Percentiles rank a stretch among this genome's conserved stretches.
These are phyloP conservation scores for Funneliformis mosseae DNA, from an alignment of 192 early-diverging fungal species.

Conservation along the genomic window DNA sequence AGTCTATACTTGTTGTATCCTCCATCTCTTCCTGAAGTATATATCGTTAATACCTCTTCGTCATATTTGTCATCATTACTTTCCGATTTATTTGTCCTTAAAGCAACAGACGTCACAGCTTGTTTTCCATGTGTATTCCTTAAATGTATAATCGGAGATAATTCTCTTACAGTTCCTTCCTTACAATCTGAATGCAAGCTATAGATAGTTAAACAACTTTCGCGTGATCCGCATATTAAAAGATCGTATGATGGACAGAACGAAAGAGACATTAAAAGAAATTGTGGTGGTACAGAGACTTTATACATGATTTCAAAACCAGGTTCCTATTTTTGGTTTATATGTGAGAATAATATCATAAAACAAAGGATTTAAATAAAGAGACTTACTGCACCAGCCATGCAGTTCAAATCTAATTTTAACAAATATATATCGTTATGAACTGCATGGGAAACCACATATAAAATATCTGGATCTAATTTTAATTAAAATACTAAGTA, in stretches of 20 bases:
- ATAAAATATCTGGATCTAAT: conserved; percentile 35
- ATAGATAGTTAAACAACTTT: conserved; percentile 45
- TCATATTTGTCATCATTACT: conserved; percentile 16
- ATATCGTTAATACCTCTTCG: conserved; percentile 51
- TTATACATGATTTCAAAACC: conserved; percentile 29
- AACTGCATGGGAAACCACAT: conserved; percentile 42
- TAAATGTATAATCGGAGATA: conserved; percentile 42
- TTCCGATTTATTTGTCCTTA: conserved; percentile 27
- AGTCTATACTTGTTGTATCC: conserved; percentile 57
- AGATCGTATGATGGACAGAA: conserved; percentile 32
- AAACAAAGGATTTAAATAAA: too few species aligned
- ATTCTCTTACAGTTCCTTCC: background rate
- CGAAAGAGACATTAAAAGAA: conserved; percentile 38
- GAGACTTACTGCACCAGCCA: background rate
- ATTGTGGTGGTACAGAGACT: conserved; percentile 35
- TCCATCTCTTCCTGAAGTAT: conserved; percentile 70
- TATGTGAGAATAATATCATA: background rate
- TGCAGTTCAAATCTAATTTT: conserved; percentile 35
- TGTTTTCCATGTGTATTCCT: conserved; percentile 51
- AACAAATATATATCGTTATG: conserved; percentile 41
- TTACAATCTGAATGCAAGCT: background rate
- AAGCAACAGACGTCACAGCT: conserved; percentile 48
- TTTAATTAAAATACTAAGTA: background rate
- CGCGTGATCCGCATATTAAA: conserved; percentile 47
- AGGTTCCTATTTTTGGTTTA: conserved; percentile 32